Evolutionary conservation across 2,329 filamentous ascomycete genomes (phyloP).

Genomic region (Penicillium nordicum): DNA sequence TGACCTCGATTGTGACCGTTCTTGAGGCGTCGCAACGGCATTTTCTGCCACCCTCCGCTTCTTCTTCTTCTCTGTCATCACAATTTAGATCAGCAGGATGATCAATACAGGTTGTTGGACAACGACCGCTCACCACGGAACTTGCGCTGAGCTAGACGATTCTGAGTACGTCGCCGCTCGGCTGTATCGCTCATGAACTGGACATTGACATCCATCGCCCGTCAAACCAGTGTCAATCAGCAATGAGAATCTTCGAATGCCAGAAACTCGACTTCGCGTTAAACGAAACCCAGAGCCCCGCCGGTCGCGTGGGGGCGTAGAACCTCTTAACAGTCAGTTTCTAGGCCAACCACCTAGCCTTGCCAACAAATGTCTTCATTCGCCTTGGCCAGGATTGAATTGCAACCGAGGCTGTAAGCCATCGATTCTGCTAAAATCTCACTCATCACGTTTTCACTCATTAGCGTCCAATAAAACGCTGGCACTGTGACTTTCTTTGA

Average conservation of each 20-base stretch:
- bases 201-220: neutral
- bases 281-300: neutral
- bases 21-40: neutral
- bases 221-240: neutral
- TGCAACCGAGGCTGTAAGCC: neutral
- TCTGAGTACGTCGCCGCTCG: neutral
- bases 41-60: neutral
- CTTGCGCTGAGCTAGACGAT: neutral
- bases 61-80: neutral
- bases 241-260: neutral
- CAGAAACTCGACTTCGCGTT: neutral
- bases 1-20: neutral
- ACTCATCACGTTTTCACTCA: too few species aligned
- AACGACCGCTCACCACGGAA: neutral
- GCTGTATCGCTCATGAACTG: neutral
- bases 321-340: neutral
- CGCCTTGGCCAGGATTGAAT: neutral
- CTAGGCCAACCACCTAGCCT: neutral
- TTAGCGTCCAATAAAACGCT: neutral
- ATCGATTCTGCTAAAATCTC: too few species aligned
- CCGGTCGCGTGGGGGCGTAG: neutral
- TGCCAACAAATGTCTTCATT: neutral
- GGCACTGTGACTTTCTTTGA: neutral
- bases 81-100: neutral
- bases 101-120: too few species aligned